phyloP scores from a whole-genome alignment of 371 early-diverging fungal species.

The Saksenaea vasiformis region DNA sequence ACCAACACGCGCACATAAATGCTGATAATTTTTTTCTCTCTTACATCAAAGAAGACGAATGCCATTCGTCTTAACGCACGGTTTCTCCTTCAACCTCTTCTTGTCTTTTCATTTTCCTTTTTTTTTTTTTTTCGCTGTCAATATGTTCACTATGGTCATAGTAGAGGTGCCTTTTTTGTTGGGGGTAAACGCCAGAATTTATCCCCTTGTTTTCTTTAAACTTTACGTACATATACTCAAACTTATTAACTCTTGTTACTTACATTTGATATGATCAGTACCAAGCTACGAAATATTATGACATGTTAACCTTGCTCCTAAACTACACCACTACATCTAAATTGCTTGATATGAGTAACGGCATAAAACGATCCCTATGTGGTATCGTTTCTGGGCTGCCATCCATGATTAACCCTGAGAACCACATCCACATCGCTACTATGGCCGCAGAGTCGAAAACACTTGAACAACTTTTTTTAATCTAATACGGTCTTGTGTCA shows the following conservation, averaged over 20 bases:
- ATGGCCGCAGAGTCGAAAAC: too few species aligned
- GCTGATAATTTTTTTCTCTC: neutral
- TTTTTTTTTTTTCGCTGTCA: neutral
- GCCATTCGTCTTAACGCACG: too few species aligned
- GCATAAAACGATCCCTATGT: too few species aligned
- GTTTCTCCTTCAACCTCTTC: neutral
- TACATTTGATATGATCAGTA: neutral
- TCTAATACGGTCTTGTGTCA: too few species aligned
- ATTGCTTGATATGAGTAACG: too few species aligned
- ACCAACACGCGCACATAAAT: neutral
- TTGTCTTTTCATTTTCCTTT: neutral
- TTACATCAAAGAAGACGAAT: neutral
- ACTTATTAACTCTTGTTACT: neutral
- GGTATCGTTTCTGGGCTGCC: too few species aligned
- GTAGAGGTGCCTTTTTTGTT: neutral
- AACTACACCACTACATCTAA: too few species aligned
- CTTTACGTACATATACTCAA: neutral
- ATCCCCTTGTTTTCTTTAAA: neutral
- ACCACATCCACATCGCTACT: too few species aligned
- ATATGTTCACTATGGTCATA: neutral
- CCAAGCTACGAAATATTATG: neutral
- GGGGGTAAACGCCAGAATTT: neutral
- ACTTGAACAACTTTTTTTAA: too few species aligned
- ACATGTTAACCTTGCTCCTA: too few species aligned
- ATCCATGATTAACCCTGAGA: too few species aligned